Percentiles rank a stretch among this genome's conserved stretches.
Conservation (phyloP, 352 stramenopile species). For the Thraustochytrium sp. region DNA sequence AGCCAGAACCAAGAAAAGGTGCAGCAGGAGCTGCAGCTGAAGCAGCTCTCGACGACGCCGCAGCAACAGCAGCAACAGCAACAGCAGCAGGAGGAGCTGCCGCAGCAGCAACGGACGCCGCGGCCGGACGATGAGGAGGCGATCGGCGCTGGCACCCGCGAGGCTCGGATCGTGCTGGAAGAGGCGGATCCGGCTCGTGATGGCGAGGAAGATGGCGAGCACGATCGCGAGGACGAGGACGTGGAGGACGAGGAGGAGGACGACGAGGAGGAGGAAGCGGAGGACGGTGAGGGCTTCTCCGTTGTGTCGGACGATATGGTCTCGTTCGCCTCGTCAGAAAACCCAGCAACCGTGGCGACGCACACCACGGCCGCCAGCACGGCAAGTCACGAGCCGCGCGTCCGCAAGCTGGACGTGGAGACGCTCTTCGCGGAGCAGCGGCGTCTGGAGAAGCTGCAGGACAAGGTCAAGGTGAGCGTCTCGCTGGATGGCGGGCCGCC, state of each 20-base stretch:
- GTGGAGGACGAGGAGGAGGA: slow-evolving; percentile 2
- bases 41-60: neutral
- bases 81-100: neutral
- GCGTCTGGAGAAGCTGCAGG: neutral
- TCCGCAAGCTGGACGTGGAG: neutral
- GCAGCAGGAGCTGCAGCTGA: neutral
- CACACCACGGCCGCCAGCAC: neutral
- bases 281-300: neutral
- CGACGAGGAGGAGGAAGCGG: neutral
- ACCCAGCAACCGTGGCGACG: neutral
- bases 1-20: neutral
- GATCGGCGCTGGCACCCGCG: neutral
- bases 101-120: neutral
- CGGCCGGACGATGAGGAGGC: neutral
- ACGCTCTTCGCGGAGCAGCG: neutral
- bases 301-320: neutral
- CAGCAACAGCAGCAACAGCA: neutral
- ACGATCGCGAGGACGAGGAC: slow-evolving; percentile 12
- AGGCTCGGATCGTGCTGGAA: neutral
- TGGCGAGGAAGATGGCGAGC: neutral
- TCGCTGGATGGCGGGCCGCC: neutral
- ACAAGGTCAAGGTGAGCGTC: slow-evolving; percentile 16
- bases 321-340: neutral
- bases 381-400: neutral
- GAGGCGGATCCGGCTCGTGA: neutral